Conservation (phyloP, 1,284 basidiomycete genomes). For the Omphalotus olearius region DNA sequence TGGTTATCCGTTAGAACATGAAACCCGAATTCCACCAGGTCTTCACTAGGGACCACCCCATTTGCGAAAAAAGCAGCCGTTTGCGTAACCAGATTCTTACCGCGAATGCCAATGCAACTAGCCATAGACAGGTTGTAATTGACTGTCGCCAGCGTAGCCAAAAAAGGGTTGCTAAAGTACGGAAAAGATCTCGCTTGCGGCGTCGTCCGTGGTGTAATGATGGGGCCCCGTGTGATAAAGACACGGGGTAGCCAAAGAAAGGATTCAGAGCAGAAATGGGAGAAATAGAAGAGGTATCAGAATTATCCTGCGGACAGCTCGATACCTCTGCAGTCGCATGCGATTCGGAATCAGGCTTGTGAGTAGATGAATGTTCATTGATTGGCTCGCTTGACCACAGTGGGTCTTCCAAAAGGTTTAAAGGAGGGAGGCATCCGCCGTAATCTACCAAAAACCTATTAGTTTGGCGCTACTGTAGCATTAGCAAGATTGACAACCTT, state of each 20-base stretch:
- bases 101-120: constrained; percentile 21
- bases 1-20: background rate
- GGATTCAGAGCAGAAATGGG: constrained; percentile 67
- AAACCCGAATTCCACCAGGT: constrained; percentile 7
- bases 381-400: constrained; percentile 26
- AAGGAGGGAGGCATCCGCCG: constrained; percentile 49
- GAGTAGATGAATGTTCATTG: background rate
- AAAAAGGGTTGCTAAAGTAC: constrained; percentile 59
- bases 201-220: constrained; percentile 55
- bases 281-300: constrained; percentile 28
- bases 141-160: constrained; percentile 59
- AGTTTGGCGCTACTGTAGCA: constrained; percentile 7
- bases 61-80: constrained; percentile 16
- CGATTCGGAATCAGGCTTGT: background rate
- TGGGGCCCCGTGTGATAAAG: constrained; percentile 32
- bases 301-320: constrained; percentile 12
- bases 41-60: constrained; percentile 12
- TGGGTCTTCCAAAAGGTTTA: constrained; percentile 44
- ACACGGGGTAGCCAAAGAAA: constrained; percentile 78
- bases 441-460: constrained; percentile 41
- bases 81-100: constrained; percentile 21
- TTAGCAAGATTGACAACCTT: constrained; percentile 38
- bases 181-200: constrained; percentile 66
- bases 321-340: background rate
- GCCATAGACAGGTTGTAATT: constrained; percentile 30